Percentiles rank a stretch among this genome's conserved stretches.
Conservation (phyloP, 345 rosid genomes). For the Theobroma cacao region DNA sequence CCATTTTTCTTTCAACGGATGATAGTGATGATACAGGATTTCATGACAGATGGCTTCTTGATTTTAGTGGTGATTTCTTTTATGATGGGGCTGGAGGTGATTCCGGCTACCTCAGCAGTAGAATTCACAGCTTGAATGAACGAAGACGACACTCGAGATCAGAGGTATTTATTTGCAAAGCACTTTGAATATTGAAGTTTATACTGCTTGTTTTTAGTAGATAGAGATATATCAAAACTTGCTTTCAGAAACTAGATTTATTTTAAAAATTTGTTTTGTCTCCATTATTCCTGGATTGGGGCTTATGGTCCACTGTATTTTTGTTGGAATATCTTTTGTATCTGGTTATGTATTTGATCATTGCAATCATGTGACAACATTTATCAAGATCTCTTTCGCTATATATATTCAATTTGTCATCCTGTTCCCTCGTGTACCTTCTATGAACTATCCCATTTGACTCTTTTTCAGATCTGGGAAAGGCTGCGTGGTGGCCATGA, state of each 20-base stretch:
- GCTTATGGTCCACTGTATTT: background rate
- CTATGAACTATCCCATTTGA: conserved; percentile 2
- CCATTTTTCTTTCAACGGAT: conserved; percentile 41
- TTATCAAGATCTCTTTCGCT: background rate
- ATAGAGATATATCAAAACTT: background rate
- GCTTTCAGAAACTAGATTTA: background rate
- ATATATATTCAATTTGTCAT: background rate
- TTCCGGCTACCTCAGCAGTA: conserved; percentile 44
- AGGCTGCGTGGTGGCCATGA: conserved; percentile 50
- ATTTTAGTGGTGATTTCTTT: conserved; percentile 40
- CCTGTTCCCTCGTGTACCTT: background rate
- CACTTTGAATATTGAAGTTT: background rate
- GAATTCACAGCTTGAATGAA: conserved; percentile 46
- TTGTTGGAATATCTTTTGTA: background rate
- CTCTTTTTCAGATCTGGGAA: conserved; percentile 55
- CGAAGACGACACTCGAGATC: conserved; percentile 54
- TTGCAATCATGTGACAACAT: conserved; percentile 1
- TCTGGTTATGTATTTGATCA: background rate
- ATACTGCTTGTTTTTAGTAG: background rate
- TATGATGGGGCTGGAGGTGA: conserved; percentile 39
- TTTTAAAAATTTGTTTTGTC: background rate
- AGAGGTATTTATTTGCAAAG: conserved; percentile 38
- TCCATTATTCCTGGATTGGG: background rate
- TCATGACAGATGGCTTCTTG: conserved; percentile 58
- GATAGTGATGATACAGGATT: conserved; percentile 37